Evolutionary conservation across 495 filamentous ascomycete genomes (phyloP).

Genomic region (Sordaria brevicollis): DNA sequence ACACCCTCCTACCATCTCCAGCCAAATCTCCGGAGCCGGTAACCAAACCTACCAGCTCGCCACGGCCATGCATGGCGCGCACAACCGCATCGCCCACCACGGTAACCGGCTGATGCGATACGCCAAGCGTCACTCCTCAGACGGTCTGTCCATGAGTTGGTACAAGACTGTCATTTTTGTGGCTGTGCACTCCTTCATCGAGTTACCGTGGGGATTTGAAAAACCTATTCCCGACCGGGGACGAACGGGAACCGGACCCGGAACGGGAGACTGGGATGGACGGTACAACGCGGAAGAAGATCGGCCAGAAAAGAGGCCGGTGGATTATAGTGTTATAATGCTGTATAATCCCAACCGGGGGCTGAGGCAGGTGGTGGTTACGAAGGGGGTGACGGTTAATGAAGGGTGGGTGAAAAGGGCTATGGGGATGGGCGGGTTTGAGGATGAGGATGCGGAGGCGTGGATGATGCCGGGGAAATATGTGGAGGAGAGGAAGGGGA

Average conservation of each 20-base stretch:
- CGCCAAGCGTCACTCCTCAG: too few relatives aligned
- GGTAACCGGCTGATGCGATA: constrained; percentile 1
- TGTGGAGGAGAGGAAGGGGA: neutral
- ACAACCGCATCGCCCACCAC: constrained; percentile 3
- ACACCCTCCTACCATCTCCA: neutral
- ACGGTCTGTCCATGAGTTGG: neutral
- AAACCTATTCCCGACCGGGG: neutral
- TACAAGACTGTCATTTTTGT: constrained; percentile 4
- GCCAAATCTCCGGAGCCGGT: constrained; percentile 9
- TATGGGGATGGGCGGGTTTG: constrained; percentile 4
- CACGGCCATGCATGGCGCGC: constrained; percentile 4
- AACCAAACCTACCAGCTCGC: constrained; percentile 13
- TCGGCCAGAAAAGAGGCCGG: neutral
- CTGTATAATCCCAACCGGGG: constrained; percentile 4
- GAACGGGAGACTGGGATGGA: neutral
- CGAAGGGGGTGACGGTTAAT: constrained; percentile 7
- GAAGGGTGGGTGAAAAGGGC: constrained; percentile 3
- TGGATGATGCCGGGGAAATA: neutral
- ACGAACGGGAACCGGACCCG: too few relatives aligned
- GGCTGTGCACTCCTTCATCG: constrained; percentile 10
- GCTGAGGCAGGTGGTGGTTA: neutral
- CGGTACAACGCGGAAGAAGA: neutral
- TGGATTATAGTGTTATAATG: constrained; percentile 12
- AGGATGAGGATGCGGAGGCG: neutral
- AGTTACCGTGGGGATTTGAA: neutral